Evolutionary conservation across 202 grass and related monocot species (phyloP), one percentile per base, ranked within the genome.

Genomic region (Miscanthus sacchariflorus): DNA sequence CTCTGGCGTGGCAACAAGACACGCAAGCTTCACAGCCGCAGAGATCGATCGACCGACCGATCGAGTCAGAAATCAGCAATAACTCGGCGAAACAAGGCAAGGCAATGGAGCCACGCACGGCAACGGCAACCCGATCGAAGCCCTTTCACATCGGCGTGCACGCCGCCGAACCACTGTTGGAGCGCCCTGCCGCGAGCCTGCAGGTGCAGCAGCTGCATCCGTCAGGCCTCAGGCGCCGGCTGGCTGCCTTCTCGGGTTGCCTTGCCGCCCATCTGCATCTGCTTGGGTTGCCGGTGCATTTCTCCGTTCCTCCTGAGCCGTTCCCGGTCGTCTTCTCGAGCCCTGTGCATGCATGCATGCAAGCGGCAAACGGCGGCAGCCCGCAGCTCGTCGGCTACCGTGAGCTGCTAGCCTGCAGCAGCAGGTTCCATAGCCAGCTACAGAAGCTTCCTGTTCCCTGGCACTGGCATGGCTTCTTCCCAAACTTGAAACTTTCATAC

Each of bases 191-290:
- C 69, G 30, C 30, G 76, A 14, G 7, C 12, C 81, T 14, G 48
- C 46, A 13, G 54, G 8, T 1, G 49, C 17, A 1, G 64, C 23
- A 33, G 24, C 28, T 2, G 28, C 64, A 33, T 14, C 25, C 64
- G 4, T n/a, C 49, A 58, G 49, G 68, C 19, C 56, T 23, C 58
- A 63, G 58, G 58, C 58, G 48, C 7, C 58, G 21, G 23, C 63
- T 78, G 40, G 83, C 88, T 86, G 63, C 49, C 83, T 82, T 90
- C 78, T 63, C 77, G 77, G 77, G 77, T 59, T 75, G 82, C 76
- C 81, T 78, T 83, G 81, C 52, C 52, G 7, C 76, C 44, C 43
- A 15, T 50, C 48, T 50, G 48, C 35, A 18, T 9, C 46, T 25
- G 35, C 49, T 19, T 19, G 27, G 19, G 12, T 79, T 74, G 82